Percentiles rank a stretch among this genome's conserved stretches.
These are phyloP conservation scores for Arthrobotrys pseudoclavata DNA, from an alignment of 2,329 filamentous ascomycete species.

Conservation along the genomic window DNA sequence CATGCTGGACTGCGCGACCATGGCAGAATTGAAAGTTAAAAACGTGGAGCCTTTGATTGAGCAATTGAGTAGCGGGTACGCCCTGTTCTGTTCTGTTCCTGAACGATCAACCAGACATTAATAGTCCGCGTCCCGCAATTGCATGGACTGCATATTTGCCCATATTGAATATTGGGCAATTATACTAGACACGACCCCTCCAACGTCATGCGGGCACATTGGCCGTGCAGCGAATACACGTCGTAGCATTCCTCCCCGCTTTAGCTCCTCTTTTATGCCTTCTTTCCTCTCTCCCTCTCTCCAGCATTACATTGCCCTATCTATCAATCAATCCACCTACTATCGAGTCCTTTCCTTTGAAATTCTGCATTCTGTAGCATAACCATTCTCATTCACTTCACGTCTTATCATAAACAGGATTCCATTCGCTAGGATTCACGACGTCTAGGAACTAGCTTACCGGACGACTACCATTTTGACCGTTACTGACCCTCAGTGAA, in stretches of 20 bases:
- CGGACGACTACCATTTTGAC: neutral
- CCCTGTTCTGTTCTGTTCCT: slow-evolving; percentile 24
- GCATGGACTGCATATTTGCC: slow-evolving; percentile 17
- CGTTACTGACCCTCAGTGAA: slow-evolving; percentile 1
- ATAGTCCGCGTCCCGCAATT: slow-evolving; percentile 38
- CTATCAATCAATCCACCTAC: slow-evolving; percentile 20
- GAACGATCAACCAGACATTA: slow-evolving; percentile 41
- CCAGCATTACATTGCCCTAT: slow-evolving; percentile 28
- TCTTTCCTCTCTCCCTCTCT: neutral
- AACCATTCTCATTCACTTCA: slow-evolving; percentile 41
- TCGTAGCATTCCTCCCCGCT: slow-evolving; percentile 32
- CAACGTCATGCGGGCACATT: slow-evolving; percentile 25
- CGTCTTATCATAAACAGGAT: slow-evolving; percentile 26
- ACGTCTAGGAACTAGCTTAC: slow-evolving; percentile 25
- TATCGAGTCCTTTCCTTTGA: slow-evolving; percentile 30
- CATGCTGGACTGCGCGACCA: slow-evolving; percentile 34
- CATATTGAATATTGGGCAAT: slow-evolving; percentile 35
- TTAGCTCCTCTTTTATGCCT: slow-evolving; percentile 8
- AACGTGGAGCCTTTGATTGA: slow-evolving; percentile 39
- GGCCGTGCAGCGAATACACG: slow-evolving; percentile 19
- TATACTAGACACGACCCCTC: slow-evolving; percentile 9
- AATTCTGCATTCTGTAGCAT: slow-evolving; percentile 29
- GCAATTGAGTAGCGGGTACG: slow-evolving; percentile 3
- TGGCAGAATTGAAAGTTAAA: neutral
- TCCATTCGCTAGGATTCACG: slow-evolving; percentile 27